Base-by-base conservation (phyloP, 257 asterid species). In the Nicotiana tabacum region DNA sequence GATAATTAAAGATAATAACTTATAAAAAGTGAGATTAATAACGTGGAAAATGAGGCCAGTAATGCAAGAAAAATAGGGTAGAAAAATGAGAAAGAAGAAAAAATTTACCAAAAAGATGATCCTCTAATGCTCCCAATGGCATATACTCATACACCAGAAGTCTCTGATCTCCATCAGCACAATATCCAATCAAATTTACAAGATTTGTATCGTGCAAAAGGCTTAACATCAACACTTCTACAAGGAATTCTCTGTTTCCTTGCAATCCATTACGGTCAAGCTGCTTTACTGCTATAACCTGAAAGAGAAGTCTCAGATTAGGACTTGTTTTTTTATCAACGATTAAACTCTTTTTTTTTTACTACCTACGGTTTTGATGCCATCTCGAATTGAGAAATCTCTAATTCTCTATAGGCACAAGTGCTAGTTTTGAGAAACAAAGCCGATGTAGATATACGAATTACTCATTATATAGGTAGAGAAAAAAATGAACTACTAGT, bases 61-160 rank as follows among this genome's bases (percentile, higher is more conserved):
- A 51, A 53, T 13, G 58, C 57, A 51, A 13, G 17, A 51, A 51
- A 10, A 53, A 0, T 53, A 53, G 58, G 58, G 58, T 13, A 53
- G 58, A 13, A 53, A 13, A 13, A 43, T 53, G 12, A 53, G 18
- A 53, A 53, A 16, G 9, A 35, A 35, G 5, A 6, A 35, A 58
- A 69, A 17, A 32, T 21, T 0, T 90, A 95, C 99, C 95, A 3
- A 95, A 88, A 9, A 95, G 87, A 88, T 95, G 99, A 83, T 92
- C 98, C 82, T 95, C 99, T 2, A 95, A 83, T 27, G 61, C 68
- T 9, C 86, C 86, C 7, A 24, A 33, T 6, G 74, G 61, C 86
- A 84, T 84, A 68, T 84, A 84, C 67, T 84, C 86, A 48, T 78
- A 84, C 6, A 84, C 83, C 3, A 84, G 67, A 56, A 85, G 85